Conservation (phyloP, 768 basidiomycete genomes). For the Candolleomyces eurysporus region DNA sequence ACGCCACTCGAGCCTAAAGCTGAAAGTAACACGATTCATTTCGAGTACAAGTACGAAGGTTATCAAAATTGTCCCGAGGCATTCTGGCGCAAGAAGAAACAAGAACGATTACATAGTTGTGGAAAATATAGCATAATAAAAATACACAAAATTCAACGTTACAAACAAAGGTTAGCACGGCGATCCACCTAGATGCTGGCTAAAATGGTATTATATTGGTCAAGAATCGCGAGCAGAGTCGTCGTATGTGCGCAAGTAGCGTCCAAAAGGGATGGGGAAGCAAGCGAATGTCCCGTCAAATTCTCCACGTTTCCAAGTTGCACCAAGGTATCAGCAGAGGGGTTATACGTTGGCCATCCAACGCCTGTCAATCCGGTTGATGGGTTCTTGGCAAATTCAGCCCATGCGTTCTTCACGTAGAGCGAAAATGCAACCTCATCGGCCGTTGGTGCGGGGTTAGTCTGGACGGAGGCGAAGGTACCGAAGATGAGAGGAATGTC, state of each 20-base stretch:
- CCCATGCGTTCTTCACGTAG: constrained; percentile 39
- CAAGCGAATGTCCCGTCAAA: constrained; percentile 8
- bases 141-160: too few relatives aligned
- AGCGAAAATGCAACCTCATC: constrained; percentile 29
- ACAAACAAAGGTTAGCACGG: neutral
- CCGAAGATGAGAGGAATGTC: constrained; percentile 41
- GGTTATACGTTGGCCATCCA: constrained; percentile 23
- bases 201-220: neutral
- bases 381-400: constrained; percentile 41
- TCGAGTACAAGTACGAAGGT: too few relatives aligned
- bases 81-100: too few relatives aligned
- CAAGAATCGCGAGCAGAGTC: neutral
- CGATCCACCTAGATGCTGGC: neutral
- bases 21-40: too few relatives aligned
- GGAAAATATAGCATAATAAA: too few relatives aligned
- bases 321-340: constrained; percentile 13
- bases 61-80: too few relatives aligned
- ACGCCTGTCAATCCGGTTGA: constrained; percentile 20
- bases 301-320: constrained; percentile 21
- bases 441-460: constrained; percentile 16
- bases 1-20: too few relatives aligned
- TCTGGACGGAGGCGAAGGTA: constrained; percentile 22
- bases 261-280: neutral
- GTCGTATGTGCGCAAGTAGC: neutral
- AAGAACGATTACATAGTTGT: too few relatives aligned